Conservation (phyloP, 768 basidiomycete genomes). For the Mrakia frigida region DNA sequence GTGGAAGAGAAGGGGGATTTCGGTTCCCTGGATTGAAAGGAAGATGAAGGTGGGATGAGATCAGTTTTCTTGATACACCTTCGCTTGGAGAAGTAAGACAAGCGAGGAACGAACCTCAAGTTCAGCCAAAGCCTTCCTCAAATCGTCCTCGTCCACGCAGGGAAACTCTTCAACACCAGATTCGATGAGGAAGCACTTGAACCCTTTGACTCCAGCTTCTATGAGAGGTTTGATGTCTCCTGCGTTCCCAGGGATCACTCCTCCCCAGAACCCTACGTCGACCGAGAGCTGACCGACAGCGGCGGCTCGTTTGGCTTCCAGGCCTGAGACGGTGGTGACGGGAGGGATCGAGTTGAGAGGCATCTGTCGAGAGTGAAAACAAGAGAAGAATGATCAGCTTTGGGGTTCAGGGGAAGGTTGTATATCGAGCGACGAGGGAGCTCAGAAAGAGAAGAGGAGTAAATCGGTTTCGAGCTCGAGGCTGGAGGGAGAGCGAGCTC, state of each 20-base stretch:
- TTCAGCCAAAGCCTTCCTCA: slow-evolving; percentile 63
- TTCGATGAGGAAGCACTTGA: slow-evolving; percentile 94
- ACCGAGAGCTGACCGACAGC: slow-evolving; percentile 47
- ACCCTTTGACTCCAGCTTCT: slow-evolving; percentile 78
- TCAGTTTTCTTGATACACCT: no score
- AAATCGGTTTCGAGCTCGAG: no score
- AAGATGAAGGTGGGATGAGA: no score
- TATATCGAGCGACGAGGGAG: neutral
- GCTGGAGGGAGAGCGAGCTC: no score
- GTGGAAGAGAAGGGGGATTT: slow-evolving; percentile 79
- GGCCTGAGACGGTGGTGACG: slow-evolving; percentile 75
- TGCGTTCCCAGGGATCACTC: slow-evolving; percentile 86
- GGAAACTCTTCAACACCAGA: slow-evolving; percentile 98
- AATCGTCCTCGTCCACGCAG: slow-evolving; percentile 65
- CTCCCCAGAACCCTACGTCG: slow-evolving; percentile 92
- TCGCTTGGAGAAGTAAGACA: slow-evolving; percentile 15
- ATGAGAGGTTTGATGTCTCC: slow-evolving; percentile 68
- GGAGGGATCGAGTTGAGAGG: slow-evolving; percentile 96
- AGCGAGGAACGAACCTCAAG: slow-evolving; percentile 55
- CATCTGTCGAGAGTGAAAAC: slow-evolving; percentile 57
- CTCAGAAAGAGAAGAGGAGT: neutral
- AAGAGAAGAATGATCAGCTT: neutral
- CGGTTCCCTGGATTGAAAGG: slow-evolving; percentile 52
- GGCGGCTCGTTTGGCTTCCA: slow-evolving; percentile 52
- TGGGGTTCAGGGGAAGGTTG: neutral